A percentile compares a stretch with the other conserved stretches of the same genome.
These are phyloP conservation scores for Aspergillus bertholletiae DNA, from an alignment of 495 filamentous ascomycete genomes.

Conservation along the genomic window DNA sequence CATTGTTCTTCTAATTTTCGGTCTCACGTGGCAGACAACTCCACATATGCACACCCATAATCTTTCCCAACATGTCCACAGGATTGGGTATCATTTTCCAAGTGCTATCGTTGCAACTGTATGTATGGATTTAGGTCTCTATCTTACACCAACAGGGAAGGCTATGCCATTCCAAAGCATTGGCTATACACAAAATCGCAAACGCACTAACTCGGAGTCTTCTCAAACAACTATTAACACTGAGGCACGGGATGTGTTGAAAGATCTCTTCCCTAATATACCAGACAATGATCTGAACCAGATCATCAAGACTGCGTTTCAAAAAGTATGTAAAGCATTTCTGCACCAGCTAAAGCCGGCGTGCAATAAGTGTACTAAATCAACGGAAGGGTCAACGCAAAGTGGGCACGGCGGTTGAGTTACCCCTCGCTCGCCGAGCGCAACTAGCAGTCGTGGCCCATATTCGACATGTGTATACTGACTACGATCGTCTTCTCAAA, in stretches of 20 bases:
- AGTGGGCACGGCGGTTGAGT: slow-evolving; percentile 66
- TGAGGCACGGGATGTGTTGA: slow-evolving; percentile 69
- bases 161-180: slow-evolving; percentile 33
- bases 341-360: slow-evolving; percentile 4
- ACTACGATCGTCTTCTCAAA: slow-evolving; percentile 76
- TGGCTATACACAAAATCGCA: slow-evolving; percentile 7
- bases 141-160: slow-evolving; percentile 41
- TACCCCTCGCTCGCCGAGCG: slow-evolving; percentile 69
- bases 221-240: slow-evolving; percentile 64
- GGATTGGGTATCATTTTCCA: slow-evolving; percentile 78
- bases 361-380: slow-evolving; percentile 9
- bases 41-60: slow-evolving; percentile 45
- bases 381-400: slow-evolving; percentile 44
- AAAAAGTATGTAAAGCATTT: slow-evolving; percentile 57
- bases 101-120: slow-evolving; percentile 51
- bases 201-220: slow-evolving; percentile 25
- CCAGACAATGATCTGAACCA: slow-evolving; percentile 70
- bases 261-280: slow-evolving; percentile 83
- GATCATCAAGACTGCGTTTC: slow-evolving; percentile 79
- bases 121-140: slow-evolving; percentile 43
- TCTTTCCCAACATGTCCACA: slow-evolving; percentile 64
- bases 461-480: slow-evolving; percentile 80
- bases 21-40: slow-evolving; percentile 33
- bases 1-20: slow-evolving; percentile 17
- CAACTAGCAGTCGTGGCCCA: slow-evolving; percentile 83